Evolutionary conservation across 2,329 filamentous ascomycete species (phyloP), one percentile per base, ranked within the genome.

Genomic region (Penicillium capsulatum): DNA sequence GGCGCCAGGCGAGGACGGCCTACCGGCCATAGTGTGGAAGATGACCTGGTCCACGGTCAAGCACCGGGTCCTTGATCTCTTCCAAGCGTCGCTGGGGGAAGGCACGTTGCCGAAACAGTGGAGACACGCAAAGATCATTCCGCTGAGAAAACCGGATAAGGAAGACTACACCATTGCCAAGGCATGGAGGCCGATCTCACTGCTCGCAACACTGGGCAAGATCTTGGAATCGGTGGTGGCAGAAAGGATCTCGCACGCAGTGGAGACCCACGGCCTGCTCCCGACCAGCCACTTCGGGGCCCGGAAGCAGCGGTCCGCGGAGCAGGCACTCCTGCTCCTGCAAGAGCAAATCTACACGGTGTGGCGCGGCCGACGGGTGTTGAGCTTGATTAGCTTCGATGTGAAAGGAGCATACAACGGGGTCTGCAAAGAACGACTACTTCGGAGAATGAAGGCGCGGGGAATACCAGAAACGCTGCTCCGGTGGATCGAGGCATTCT

Each of bases 321-420:
- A 60, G 46, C 51, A 67, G 32, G 60, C 62, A 37, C 57, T 69
- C 3, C 5, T 59, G 3, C 42, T 62, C 26, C 29, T 66, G n/a
- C 32, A 56, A 17, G 45, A 50, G 28, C 35, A 50, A 15, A 47
- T 64, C 22, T 59, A 61, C 36, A 45, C 48, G 6, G 60, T 52
- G 34, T 64, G 34, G 64, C 53, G 39, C 44, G 43, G 14, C 11
- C n/a, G n/a, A n/a, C n/a, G n/a, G n/a, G n/a, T n/a, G n/a, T n/a
- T n/a, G n/a, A n/a, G n/a, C n/a, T n/a, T 49, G 31, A 44, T 47
- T 31, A 64, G 57, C 38, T 69, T 69, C 35, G 59, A 69, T 47
- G 51, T 70, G 2, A 68, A 69, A 44, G 63, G 64, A 15, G 65
- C 61, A 34, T 69, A 65, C 40, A 69, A 70, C 33, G 53, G 66